These are phyloP conservation scores for Candida cerambycidarum DNA, from an alignment of 805 yeast species.

Conservation along the genomic window DNA sequence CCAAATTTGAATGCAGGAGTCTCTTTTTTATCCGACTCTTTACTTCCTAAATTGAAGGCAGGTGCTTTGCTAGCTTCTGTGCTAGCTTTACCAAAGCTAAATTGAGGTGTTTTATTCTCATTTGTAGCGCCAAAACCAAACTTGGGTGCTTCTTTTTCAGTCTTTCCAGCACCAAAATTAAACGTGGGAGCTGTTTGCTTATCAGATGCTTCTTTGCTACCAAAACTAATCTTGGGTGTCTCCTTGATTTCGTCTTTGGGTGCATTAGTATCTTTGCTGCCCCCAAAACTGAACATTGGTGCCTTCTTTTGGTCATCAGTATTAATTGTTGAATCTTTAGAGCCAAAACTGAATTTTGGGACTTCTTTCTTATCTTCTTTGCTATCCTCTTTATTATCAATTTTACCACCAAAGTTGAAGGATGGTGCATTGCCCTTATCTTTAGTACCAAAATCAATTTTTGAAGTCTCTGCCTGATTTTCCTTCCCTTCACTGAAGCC, in stretches of 20 bases:
- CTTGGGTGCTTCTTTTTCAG: background rate
- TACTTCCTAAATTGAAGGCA: conserved; percentile 12
- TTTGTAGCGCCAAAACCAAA: conserved; percentile 10
- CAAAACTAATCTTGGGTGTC: conserved; percentile 4
- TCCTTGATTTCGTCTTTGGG: conserved; percentile 7
- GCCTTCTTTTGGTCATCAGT: conserved; percentile 1
- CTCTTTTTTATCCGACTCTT: conserved; percentile 4
- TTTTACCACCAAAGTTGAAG: conserved; percentile 2
- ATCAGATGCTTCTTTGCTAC: conserved; percentile 6
- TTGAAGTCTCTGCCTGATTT: background rate
- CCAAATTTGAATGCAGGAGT: conserved; percentile 8
- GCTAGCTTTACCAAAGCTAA: too few species aligned
- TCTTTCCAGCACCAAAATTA: conserved; percentile 12
- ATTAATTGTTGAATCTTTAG: background rate
- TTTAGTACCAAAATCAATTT: background rate
- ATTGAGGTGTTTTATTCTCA: too few species aligned
- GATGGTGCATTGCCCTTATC: conserved; percentile 4
- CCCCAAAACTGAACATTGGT: conserved; percentile 4
- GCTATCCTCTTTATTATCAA: conserved; percentile 3
- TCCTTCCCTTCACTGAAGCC: background rate
- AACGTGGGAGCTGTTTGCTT: conserved; percentile 4
- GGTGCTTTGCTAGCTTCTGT: too few species aligned
- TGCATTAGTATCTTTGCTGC: conserved; percentile 5
- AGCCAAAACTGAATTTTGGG: conserved; percentile 12
- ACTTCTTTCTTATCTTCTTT: conserved; percentile 3